Evolutionary conservation across 495 filamentous ascomycete species (phyloP), one percentile per base, ranked within the genome.

Genomic region (Chaetomium fimeti): DNA sequence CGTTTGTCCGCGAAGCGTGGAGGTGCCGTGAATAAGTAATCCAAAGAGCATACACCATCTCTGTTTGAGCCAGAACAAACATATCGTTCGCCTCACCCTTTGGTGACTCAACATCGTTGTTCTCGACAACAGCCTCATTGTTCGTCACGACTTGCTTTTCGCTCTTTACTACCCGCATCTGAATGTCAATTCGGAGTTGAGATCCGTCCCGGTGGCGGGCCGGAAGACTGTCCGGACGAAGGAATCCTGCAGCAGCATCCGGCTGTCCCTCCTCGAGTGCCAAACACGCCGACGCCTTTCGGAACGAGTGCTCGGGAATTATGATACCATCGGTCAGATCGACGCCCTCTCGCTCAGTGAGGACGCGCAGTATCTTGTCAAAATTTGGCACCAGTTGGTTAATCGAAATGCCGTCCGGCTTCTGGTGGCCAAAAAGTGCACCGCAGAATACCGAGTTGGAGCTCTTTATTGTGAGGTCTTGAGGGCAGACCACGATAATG

Each of bases 11-110:
- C 9, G 87, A 82, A 2, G 91, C 88, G 72, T 98, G 94, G 20
- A 98, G 82, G 66, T 96, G 91, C 48, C 92, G 81, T 11, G 94
- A 98, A 73, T 98, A 98, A 5, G 93, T 98, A 54, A 98, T 87
- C 94, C 94, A 98, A 25, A 98, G 78, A 20, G 94, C 94, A 78
- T 92, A 98, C 6, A 98, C 93, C 42, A 96, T 81, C 70, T 97
- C 92, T 1, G 89, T 85, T 45, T 86, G 69, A 7, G 72, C 51
- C 18, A 74, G 68, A 20, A 52, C 60, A 32, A 73, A 65, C 52
- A 62, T 67, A 40, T 74, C 71, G 29, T 59, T 64, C 8, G 75
- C 70, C 60, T 70, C 71, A 15, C 61, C 53, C 0, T 65, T 64
- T 16, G 68, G 58, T 4, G 76, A 75, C 54, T 85, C 80, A 24